Base-by-base conservation (phyloP, 2,329 filamentous ascomycete genomes). In the Ophioceras dolichostomum region DNA sequence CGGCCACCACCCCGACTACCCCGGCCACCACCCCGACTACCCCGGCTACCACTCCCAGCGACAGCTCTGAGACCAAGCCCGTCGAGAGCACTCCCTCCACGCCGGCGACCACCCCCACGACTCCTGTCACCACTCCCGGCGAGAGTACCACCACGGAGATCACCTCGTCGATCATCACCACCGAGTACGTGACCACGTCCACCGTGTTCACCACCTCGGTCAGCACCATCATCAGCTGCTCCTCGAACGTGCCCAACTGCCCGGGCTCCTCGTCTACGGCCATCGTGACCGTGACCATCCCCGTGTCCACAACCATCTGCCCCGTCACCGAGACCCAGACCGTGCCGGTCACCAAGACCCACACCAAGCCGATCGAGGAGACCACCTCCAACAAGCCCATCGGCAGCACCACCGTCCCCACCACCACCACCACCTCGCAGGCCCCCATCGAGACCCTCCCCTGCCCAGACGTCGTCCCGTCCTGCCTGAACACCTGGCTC, bases 401-500 rank as follows among this genome's bases (percentile, higher is more conserved):
- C 2, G 70, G 68, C 35, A 54, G 51, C 29, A 53, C 50, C 6
- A 58, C 62, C 26, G 54, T 53, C 26, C 43, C 49, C 17, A 47
- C 53, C 39, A 57, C 58, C 19, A 47, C 51, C 43, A 58, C 53
- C 44, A 54, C 50, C 26, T 49, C 56, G 19, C 42, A 57, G 28
- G 47, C 48, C 27, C 57, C 67, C 32, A 53, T 60, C 10, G 55
- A 61, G 53, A 64, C 67, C 26, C 60, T 70, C 30, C 62, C 67
- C 40, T 75, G 76, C 62, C 86, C 87, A 40, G 62, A 67, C 19
- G 73, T 88, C 34, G 79, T 95, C 35, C 88, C 89, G 45, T 76
- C 76, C 54, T 96, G 89, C 68, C 66, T 96, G 62, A 91, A 89
- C 73, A 93, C 87, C 51, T 95, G 86, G 84, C 62, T 94, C 52